Conservation (phyloP, 169 alveolate species). For the Plasmodium malariae region DNA sequence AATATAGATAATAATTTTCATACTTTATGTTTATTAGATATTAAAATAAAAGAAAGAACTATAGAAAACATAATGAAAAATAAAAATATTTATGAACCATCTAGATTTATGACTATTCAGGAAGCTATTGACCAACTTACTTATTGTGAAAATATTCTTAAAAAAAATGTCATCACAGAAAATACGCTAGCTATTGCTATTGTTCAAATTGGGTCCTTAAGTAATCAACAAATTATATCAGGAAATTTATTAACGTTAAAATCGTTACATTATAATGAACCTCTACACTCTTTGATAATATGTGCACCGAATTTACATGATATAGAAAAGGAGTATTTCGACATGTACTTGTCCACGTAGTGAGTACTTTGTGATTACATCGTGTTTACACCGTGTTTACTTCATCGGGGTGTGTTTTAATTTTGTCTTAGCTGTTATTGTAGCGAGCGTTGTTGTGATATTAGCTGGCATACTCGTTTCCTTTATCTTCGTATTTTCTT, state of each 20-base stretch:
- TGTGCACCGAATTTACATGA: slow-evolving; percentile 94
- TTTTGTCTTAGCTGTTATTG: too few relatives aligned
- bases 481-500: too few relatives aligned
- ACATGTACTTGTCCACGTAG: slow-evolving; percentile 51
- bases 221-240: slow-evolving; percentile 89
- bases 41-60: slow-evolving; percentile 97
- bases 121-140: slow-evolving; percentile 93
- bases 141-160: slow-evolving; percentile 88
- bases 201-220: slow-evolving; percentile 94
- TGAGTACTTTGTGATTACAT: too few relatives aligned
- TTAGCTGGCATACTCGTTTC: too few relatives aligned
- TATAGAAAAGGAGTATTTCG: slow-evolving; percentile 92
- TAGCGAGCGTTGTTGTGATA: too few relatives aligned
- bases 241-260: slow-evolving; percentile 89
- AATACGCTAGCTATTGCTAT: slow-evolving; percentile 93
- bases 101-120: slow-evolving; percentile 94
- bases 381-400: too few relatives aligned
- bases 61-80: slow-evolving; percentile 96
- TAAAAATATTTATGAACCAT: slow-evolving; percentile 94
- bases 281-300: slow-evolving; percentile 95
- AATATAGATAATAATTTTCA: slow-evolving; percentile 94
- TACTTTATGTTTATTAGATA: slow-evolving; percentile 97
- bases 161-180: slow-evolving; percentile 78
- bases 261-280: slow-evolving; percentile 93
- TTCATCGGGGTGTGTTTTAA: too few relatives aligned